Evolutionary conservation across 768 basidiomycete species (phyloP), one percentile per base, ranked within the genome.

Genomic region (Trametes cubensis): DNA sequence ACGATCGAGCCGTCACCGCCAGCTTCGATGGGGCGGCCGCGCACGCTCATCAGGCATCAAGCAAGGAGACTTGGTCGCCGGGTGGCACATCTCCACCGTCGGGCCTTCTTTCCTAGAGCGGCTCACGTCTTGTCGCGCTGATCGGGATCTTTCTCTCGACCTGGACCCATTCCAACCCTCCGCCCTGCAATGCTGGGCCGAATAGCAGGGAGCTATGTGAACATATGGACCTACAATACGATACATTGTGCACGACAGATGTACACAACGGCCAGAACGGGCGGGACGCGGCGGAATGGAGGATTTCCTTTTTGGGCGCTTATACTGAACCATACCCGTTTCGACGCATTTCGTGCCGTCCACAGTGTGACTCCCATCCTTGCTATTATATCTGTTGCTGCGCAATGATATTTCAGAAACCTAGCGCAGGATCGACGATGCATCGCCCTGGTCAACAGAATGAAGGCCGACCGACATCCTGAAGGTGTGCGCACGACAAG

Each of bases 131-230:
- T 53, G 51, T 53, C 40, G 20, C 8, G 23, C 20, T 46, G 51
- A 53, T 53, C 51, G 51, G 40, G 51, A 53, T 53, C 51, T 39
- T 13, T 39, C 30, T n/a, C 51, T 34, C 8, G 20, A 53, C 38
- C 50, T 30, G 50, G 6, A 17, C n/a, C 26, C 26, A 26, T 23
- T 20, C 14, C 48, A 15, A 15, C 48, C 26, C 28, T 26, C 26
- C 25, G 13, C 15, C 38, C 51, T 21, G 38, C 51, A 39, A 53
- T 53, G 20, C n/a, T 38, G 34, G 23, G 21, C 51, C 20, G 38
- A 39, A 15, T 15, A 53, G 14, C n/a, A 23, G 3, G 7, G 51
- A 20, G 1, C 6, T n/a, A 25, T 11, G n/a, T 23, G 38, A 40
- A 28, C 34, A 41, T 40, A 41, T 53, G 51, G 51, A 53, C 51